Evolutionary conservation across 257 asterid genomes (phyloP).

Genomic region (Scutellaria barbata): DNA sequence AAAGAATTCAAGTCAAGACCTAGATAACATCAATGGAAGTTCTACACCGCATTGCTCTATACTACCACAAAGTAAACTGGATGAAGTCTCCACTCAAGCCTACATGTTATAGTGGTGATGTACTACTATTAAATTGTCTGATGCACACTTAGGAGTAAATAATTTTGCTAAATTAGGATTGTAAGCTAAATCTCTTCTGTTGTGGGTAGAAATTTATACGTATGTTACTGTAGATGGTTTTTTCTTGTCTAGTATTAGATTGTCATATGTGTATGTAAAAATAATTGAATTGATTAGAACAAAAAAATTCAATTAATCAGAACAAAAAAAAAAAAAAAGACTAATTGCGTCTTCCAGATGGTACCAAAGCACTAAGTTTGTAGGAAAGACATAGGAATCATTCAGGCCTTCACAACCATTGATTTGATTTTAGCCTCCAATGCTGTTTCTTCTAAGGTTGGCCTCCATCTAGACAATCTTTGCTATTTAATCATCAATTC

Average conservation of each 20-base stretch:
- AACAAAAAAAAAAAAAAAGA: too few relatives aligned
- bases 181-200: background rate
- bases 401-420: background rate
- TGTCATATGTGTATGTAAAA: background rate
- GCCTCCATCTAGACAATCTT: background rate
- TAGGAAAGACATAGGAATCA: background rate
- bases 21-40: constrained; percentile 5
- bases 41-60: constrained; percentile 7
- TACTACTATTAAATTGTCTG: background rate
- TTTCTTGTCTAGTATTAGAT: background rate
- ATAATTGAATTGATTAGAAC: too few relatives aligned
- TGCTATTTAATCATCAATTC: background rate
- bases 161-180: background rate
- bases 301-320: too few relatives aligned
- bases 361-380: background rate
- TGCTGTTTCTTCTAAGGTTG: background rate
- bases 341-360: background rate
- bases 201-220: background rate
- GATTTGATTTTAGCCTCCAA: background rate
- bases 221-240: background rate
- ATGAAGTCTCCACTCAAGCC: constrained; percentile 7
- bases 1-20: constrained; percentile 14
- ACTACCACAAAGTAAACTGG: constrained; percentile 19
- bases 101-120: background rate
- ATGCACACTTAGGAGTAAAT: background rate